A percentile compares a stretch with the other conserved stretches of the same genome.
Evolutionary conservation across 768 basidiomycete genomes (phyloP).

Genomic region (Podaxis sp.): DNA sequence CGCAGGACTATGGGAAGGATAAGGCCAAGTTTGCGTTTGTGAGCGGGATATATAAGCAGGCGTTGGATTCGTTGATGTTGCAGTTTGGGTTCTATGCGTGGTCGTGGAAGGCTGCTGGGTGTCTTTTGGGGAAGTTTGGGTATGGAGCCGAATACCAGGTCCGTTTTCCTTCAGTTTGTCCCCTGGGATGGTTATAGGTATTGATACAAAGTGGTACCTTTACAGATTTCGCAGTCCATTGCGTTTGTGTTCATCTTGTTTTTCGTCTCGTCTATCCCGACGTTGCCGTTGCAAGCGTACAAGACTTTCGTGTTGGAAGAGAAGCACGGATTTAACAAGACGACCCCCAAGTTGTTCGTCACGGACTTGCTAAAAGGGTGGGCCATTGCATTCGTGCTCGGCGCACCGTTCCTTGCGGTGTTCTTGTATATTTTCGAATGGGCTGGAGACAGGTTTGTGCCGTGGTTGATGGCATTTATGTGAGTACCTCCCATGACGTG

Average conservation of each 20-base stretch:
- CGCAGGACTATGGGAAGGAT: slow-evolving; percentile 88
- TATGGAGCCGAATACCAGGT: slow-evolving; percentile 77
- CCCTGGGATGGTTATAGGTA: background rate
- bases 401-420: slow-evolving; percentile 80
- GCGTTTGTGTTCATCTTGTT: slow-evolving; percentile 70
- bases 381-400: slow-evolving; percentile 66
- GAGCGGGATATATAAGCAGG: slow-evolving; percentile 72
- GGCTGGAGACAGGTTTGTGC: slow-evolving; percentile 92
- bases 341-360: slow-evolving; percentile 71
- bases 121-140: slow-evolving; percentile 47
- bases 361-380: slow-evolving; percentile 81
- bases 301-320: slow-evolving; percentile 93
- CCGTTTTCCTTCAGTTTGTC: slow-evolving; percentile 20
- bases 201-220: background rate
- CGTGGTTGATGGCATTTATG: slow-evolving; percentile 94
- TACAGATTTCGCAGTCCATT: slow-evolving; percentile 82
- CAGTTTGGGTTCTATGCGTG: slow-evolving; percentile 79
- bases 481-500: slow-evolving; percentile 34
- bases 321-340: slow-evolving; percentile 97
- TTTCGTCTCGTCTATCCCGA: slow-evolving; percentile 62
- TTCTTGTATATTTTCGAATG: slow-evolving; percentile 90
- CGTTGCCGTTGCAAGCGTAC: slow-evolving; percentile 77
- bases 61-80: slow-evolving; percentile 66
- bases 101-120: slow-evolving; percentile 72
- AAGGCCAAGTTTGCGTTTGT: slow-evolving; percentile 83